A percentile compares a stretch with the other conserved stretches of the same genome.
Evolutionary conservation across 306 rosid genomes (phyloP).

Genomic region (Hippophae gyantsensis): DNA sequence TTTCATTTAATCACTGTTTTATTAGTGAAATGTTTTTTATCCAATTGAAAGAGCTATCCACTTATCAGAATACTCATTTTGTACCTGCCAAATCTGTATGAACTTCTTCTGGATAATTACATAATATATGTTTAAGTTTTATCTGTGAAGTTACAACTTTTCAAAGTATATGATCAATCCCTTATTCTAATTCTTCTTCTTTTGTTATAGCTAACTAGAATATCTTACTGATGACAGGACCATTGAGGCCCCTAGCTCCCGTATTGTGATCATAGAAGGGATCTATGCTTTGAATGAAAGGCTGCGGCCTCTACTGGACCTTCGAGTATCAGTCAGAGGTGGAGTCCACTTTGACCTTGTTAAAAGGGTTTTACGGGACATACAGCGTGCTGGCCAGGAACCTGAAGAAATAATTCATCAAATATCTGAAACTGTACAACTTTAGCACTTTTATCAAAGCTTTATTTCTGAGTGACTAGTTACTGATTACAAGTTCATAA

Average conservation of each 20-base stretch:
- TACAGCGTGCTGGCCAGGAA: conserved; percentile 96
- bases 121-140: too few relatives aligned
- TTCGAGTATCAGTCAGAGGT: conserved; percentile 92
- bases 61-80: background rate
- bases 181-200: conserved; percentile 1
- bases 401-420: conserved; percentile 99
- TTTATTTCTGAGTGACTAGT: conserved; percentile 9
- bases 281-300: conserved; percentile 94
- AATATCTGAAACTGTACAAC: conserved; percentile 87
- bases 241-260: conserved; percentile 84
- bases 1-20: background rate
- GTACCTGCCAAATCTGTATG: too few relatives aligned
- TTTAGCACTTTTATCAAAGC: conserved; percentile 15
- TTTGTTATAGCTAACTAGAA: conserved; percentile 5
- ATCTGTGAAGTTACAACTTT: background rate
- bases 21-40: background rate
- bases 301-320: conserved; percentile 83
- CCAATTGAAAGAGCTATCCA: background rate
- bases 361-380: conserved; percentile 89
- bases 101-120: background rate
- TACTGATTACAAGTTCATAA: conserved; percentile 22
- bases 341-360: conserved; percentile 99
- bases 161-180: conserved; percentile 2
- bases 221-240: conserved; percentile 55
- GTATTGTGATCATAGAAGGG: conserved; percentile 87